Base-by-base conservation (phyloP, 1,139 yeast species). In the Torulaspora pretoriensis region DNA sequence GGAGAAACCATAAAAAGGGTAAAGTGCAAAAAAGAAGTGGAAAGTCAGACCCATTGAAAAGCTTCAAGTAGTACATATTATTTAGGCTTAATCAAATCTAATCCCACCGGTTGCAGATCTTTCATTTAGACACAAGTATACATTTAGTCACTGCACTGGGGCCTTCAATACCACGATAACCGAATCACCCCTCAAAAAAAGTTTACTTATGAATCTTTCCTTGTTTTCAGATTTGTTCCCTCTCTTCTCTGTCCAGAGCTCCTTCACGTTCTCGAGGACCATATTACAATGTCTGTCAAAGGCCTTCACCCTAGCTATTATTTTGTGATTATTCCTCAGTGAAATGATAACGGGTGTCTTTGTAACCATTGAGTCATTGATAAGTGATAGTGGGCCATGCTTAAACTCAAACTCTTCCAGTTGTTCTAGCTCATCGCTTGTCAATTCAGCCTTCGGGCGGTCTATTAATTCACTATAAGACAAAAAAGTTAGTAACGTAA, bases 221-320 rank as follows among this genome's bases (percentile, higher is more conserved):
- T 81, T 81, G 46, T 86, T 73, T 5, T 83, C 75, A 1, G 81
- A 72, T 59, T 82, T 80, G 35, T 85, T 83, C 55, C 78, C 80
- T 59, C 84, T 83, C 56, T 81, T 81, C 57, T 88, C 96, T 0
- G 86, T 80, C 96, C 96, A 88, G 57, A 88, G 70, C 62, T 92
- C 98, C 63, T 86, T 88, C 34, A 92, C 97, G 58, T 89, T 88
- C 59, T 88, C 97, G 54, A 92, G 70, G 7, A 92, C 83, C 84
- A 92, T 79, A 64, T 92, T 92, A 51, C 96, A 84, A 66, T 92
- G 99, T 60, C 97, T 81, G 64, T 92, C 99, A 64, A 89, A 94
- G 0, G 97, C 97, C 61, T 86, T 85, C 40, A 92, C 94, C 54
- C 86, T 80, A 1, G 92, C 97, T 24, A 92, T 76, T 37, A 92